Evolutionary conservation across 1,284 basidiomycete species (phyloP).

Genomic region (Erythrobasidium hasegawianum): DNA sequence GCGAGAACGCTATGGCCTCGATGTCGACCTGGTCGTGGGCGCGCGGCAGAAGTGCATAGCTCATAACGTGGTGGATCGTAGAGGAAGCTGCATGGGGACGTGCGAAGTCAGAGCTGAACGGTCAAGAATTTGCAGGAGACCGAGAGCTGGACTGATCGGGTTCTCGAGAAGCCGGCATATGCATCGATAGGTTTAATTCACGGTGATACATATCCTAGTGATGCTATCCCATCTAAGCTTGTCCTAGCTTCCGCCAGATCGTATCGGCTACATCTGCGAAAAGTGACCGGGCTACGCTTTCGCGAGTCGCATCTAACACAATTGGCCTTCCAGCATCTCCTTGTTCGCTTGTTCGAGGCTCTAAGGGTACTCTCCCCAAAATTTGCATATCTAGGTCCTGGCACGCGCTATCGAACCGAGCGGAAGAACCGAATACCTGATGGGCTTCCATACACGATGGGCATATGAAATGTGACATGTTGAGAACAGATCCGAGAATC

Average conservation of each 20-base stretch:
- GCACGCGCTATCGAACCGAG: slow-evolving; percentile 64
- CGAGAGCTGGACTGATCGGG: not conserved
- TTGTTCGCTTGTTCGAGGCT: slow-evolving; percentile 67
- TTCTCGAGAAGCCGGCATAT: not conserved
- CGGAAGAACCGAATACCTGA: slow-evolving; percentile 72
- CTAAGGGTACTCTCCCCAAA: slow-evolving; percentile 80
- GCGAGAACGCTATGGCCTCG: too few species aligned
- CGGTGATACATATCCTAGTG: not conserved
- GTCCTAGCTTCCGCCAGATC: slow-evolving; percentile 12
- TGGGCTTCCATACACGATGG: slow-evolving; percentile 67
- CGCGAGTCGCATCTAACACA: slow-evolving; percentile 50
- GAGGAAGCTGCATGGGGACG: not conserved
- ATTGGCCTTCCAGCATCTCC: slow-evolving; percentile 67
- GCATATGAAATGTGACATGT: slow-evolving; percentile 86
- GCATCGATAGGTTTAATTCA: not conserved
- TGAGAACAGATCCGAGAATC: slow-evolving; percentile 85
- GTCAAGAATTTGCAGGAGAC: not conserved
- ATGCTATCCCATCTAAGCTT: not conserved
- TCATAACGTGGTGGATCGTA: slow-evolving; percentile 8
- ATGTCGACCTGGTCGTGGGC: not conserved
- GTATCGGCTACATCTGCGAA: slow-evolving; percentile 20
- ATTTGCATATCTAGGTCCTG: slow-evolving; percentile 61
- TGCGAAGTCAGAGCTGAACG: too few species aligned
- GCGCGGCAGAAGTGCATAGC: slow-evolving; percentile 29
- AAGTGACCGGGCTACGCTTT: slow-evolving; percentile 8